phyloP scores from a whole-genome alignment of 2,329 filamentous ascomycete species.

The Fusarium nelsonii region DNA sequence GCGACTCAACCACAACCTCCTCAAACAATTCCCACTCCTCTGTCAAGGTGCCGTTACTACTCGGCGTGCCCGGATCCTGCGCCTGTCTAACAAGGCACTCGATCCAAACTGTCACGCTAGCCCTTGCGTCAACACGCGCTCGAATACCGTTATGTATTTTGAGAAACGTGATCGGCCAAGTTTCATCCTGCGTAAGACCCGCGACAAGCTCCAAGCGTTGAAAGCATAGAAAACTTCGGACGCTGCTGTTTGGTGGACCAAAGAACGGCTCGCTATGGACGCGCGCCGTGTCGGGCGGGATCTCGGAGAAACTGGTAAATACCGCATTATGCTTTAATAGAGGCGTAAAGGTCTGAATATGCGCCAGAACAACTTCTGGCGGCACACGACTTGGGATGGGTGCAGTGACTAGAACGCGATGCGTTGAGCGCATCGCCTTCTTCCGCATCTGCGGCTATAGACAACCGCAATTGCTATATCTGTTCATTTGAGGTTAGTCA shows the following conservation, averaged over 20 bases:
- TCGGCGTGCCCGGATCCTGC: constrained; percentile 20
- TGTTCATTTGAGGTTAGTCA: constrained; percentile 25
- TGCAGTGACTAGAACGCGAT: constrained; percentile 26
- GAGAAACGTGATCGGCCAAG: constrained; percentile 29
- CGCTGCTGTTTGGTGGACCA: constrained; percentile 15
- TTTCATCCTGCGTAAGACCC: constrained; percentile 18
- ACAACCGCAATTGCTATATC: neutral
- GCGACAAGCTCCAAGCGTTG: constrained; percentile 22
- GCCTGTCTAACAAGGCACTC: constrained; percentile 27
- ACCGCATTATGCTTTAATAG: constrained; percentile 23
- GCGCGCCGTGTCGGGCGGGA: constrained; percentile 6
- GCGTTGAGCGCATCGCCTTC: constrained; percentile 31
- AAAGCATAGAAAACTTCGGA: constrained; percentile 11
- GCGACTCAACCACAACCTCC: constrained; percentile 26
- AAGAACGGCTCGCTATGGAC: constrained; percentile 31
- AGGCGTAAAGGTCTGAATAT: constrained; percentile 34
- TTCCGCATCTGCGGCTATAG: neutral
- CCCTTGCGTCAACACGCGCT: constrained; percentile 29
- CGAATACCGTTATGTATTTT: constrained; percentile 29
- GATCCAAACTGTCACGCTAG: constrained; percentile 25
- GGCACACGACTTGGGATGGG: constrained; percentile 33
- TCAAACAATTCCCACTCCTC: constrained; percentile 38
- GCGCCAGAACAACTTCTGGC: constrained; percentile 31
- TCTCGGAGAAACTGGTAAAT: constrained; percentile 24
- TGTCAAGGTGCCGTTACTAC: constrained; percentile 12